These are phyloP conservation scores for Elongisporangium prolatum DNA, from an alignment of 352 stramenopile genomes.

Conservation along the genomic window DNA sequence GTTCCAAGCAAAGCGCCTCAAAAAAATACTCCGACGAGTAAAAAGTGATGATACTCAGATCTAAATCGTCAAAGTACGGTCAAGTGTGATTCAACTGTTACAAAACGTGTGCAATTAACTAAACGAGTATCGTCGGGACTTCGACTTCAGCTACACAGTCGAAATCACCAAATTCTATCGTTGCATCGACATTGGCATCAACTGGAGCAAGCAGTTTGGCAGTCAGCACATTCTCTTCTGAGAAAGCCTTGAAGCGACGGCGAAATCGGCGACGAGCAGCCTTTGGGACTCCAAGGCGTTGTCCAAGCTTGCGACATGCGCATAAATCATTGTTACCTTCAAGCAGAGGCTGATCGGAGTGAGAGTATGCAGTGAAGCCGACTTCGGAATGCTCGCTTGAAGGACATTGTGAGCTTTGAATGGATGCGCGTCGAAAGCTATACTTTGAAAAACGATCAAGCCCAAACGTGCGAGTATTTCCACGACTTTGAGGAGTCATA, in stretches of 20 bases:
- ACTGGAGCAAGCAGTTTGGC: conserved; percentile 21
- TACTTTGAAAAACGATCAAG: conserved; percentile 10
- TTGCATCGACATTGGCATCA: background rate
- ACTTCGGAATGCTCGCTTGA: conserved; percentile 11
- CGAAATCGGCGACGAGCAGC: conserved; percentile 22
- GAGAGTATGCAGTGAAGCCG: conserved; percentile 8
- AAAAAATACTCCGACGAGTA: background rate
- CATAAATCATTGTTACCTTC: conserved; percentile 32
- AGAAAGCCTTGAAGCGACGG: conserved; percentile 22
- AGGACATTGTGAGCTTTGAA: conserved; percentile 23
- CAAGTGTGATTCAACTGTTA: background rate
- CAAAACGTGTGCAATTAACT: background rate
- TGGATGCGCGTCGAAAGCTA: conserved; percentile 12
- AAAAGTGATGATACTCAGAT: background rate
- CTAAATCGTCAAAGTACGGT: too few species aligned
- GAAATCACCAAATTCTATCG: background rate
- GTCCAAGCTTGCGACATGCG: conserved; percentile 33
- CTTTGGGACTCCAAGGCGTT: conserved; percentile 23
- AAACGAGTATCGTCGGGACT: background rate
- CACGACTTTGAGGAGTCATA: background rate
- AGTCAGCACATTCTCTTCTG: conserved; percentile 30
- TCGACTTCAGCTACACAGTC: background rate
- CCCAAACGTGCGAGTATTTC: conserved; percentile 1
- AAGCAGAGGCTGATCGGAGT: conserved; percentile 33
- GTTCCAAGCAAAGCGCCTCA: background rate